phyloP scores from a whole-genome alignment of 352 stramenopile species.

The Phytophthora ohioensis region DNA sequence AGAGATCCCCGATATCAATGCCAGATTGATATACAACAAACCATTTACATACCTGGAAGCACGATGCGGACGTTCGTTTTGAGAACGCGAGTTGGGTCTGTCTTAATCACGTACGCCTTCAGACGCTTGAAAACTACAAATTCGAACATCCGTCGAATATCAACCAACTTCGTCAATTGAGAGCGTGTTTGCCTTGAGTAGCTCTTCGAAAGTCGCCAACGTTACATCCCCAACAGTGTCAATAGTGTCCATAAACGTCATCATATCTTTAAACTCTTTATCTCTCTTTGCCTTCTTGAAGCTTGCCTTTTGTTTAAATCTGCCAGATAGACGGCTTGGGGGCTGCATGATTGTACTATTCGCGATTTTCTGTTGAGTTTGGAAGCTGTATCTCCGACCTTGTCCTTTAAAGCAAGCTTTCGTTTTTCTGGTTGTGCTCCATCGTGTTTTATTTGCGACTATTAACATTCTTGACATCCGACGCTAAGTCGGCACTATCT shows the following conservation, averaged over 20 bases:
- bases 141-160: conserved; percentile 2
- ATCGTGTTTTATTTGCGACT: no score
- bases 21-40: not conserved
- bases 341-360: no score
- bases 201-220: not conserved
- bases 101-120: not conserved
- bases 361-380: no score
- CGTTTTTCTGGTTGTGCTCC: no score
- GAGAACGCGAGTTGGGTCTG: not conserved
- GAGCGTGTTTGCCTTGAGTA: not conserved
- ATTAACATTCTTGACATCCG: no score
- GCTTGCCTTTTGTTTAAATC: no score
- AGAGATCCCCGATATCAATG: no score
- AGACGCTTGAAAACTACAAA: not conserved
- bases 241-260: not conserved
- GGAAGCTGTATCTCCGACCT: no score
- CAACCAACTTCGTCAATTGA: not conserved
- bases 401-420: no score
- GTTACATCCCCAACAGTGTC: not conserved
- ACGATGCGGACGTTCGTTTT: conserved; percentile 5
- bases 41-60: conserved; percentile 4
- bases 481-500: no score
- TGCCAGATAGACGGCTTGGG: no score
- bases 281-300: no score
- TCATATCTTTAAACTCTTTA: not conserved